phyloP scores from a whole-genome alignment of 805 yeast species.

The Cyberlindnera xylosilytica region DNA sequence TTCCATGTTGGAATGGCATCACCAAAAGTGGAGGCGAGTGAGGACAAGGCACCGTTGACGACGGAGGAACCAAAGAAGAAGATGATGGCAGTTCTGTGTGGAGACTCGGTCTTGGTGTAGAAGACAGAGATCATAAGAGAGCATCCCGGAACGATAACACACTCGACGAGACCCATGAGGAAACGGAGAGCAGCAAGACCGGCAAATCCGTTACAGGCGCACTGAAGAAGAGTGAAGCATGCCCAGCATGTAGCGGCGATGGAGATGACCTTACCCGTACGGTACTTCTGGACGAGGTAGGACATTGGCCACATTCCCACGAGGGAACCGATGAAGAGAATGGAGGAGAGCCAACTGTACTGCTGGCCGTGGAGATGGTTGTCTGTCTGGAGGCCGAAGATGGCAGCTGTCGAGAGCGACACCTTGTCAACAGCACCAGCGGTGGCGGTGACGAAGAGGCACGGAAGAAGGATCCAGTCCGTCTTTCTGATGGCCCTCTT shows the following conservation, averaged over 20 bases:
- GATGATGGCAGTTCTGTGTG: slow-evolving; percentile 41
- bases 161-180: slow-evolving; percentile 43
- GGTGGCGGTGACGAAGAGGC: slow-evolving; percentile 34
- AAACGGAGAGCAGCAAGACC: slow-evolving; percentile 41
- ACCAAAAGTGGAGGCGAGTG: slow-evolving; percentile 39
- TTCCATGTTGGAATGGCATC: slow-evolving; percentile 42
- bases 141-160: slow-evolving; percentile 38
- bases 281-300: slow-evolving; percentile 25
- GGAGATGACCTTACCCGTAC: slow-evolving; percentile 24
- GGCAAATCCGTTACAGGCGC: slow-evolving; percentile 37
- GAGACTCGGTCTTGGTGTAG: slow-evolving; percentile 37
- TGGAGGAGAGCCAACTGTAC: slow-evolving; percentile 39
- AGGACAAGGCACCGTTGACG: slow-evolving; percentile 36
- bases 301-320: slow-evolving; percentile 38
- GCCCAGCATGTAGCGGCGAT: slow-evolving; percentile 24
- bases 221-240: slow-evolving; percentile 21
- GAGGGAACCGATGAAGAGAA: slow-evolving; percentile 41
- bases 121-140: slow-evolving; percentile 39
- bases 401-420: slow-evolving; percentile 42
- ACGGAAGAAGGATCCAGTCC: slow-evolving; percentile 36
- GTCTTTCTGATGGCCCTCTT: slow-evolving; percentile 34
- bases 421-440: slow-evolving; percentile 43
- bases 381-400: slow-evolving; percentile 42
- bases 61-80: slow-evolving; percentile 37
- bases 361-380: slow-evolving; percentile 37